Conservation (phyloP, 2,329 filamentous ascomycete species). For the Dactylellina parvicollis region DNA sequence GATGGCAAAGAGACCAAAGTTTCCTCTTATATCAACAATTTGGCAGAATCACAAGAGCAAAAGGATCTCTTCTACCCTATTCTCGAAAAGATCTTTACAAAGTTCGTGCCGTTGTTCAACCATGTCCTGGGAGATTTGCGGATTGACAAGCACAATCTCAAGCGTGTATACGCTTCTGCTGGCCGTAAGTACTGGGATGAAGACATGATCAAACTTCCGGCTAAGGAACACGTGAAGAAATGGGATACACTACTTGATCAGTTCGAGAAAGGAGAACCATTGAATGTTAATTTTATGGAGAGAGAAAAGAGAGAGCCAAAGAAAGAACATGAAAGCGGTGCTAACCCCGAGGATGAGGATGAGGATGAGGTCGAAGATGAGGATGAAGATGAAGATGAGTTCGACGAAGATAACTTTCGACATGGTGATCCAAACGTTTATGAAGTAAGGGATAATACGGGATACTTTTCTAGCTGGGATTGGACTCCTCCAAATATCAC, state of each 20-base stretch:
- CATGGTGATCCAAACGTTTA: conserved; percentile 6
- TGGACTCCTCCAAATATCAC: conserved; percentile 26
- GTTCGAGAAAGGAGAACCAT: conserved; percentile 26
- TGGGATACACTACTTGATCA: conserved; percentile 32
- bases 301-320: background rate
- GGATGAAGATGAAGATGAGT: conserved; percentile 1
- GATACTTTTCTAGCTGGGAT: background rate
- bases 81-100: conserved; percentile 48
- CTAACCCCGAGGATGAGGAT: conserved; percentile 5
- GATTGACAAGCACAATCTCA: conserved; percentile 11
- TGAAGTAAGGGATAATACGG: conserved; percentile 32
- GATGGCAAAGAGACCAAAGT: conserved; percentile 42
- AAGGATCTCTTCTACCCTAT: conserved; percentile 43
- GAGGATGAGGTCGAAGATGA: background rate
- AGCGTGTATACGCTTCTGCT: conserved; percentile 6
- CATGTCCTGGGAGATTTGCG: conserved; percentile 40
- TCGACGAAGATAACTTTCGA: background rate
- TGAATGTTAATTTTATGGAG: conserved; percentile 32
- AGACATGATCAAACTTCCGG: conserved; percentile 4
- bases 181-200: conserved; percentile 12
- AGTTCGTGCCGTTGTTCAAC: conserved; percentile 48
- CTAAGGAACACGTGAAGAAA: background rate
- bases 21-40: conserved; percentile 49
- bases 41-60: conserved; percentile 16
- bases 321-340: background rate